Conservation (phyloP, 768 basidiomycete genomes). For the Leucosporidium yakuticum region DNA sequence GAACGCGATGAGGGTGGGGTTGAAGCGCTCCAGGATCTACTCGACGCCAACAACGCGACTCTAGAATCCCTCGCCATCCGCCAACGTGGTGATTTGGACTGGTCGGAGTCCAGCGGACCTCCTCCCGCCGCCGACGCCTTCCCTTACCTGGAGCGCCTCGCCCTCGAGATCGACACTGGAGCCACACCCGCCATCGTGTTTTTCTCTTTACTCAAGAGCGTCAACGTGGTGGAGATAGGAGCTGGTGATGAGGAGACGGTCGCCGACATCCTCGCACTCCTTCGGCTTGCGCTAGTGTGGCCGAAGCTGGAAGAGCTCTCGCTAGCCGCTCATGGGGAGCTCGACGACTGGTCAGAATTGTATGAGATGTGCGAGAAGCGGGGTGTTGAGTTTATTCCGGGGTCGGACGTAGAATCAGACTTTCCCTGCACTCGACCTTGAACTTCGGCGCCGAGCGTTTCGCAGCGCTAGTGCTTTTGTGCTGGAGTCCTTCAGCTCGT, state of each 20-base stretch:
- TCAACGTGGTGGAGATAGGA: background rate
- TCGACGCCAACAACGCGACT: background rate
- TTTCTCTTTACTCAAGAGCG: background rate
- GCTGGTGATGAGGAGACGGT: background rate
- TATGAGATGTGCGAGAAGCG: no score
- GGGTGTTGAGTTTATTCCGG: no score
- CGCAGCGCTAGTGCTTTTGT: no score
- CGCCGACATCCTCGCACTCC: background rate
- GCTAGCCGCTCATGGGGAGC: no score
- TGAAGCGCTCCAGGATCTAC: background rate
- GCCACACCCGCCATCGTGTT: background rate
- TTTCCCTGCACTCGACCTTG: no score
- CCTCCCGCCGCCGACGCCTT: background rate
- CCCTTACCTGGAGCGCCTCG: background rate
- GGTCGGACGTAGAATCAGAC: no score
- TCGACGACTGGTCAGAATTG: no score
- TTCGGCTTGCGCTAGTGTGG: background rate
- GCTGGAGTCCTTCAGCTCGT: no score
- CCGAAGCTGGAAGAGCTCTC: background rate
- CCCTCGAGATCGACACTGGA: background rate
- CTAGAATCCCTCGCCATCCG: background rate
- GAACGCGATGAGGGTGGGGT: background rate
- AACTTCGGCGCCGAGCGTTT: no score
- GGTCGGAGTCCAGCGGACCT: background rate
- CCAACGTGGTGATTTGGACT: background rate